phyloP scores from a whole-genome alignment of 306 rosid species.

The barrel medic (Medicago truncatula) region DNA sequence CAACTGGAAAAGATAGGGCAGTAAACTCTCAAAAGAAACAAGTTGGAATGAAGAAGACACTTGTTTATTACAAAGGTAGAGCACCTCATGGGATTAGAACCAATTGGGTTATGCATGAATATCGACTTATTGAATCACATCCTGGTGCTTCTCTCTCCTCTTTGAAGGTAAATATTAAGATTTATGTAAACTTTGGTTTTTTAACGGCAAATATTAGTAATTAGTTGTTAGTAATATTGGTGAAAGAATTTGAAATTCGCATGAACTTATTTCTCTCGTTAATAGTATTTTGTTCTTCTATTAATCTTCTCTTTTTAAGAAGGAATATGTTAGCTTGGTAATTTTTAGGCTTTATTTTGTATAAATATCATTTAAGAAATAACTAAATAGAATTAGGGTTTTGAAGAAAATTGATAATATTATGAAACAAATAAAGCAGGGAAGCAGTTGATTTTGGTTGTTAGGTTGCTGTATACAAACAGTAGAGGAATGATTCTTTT shows the following conservation, averaged over 20 bases:
- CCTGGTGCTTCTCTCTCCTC: conserved; percentile 57
- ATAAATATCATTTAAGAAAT: neutral
- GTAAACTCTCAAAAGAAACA: conserved; percentile 69
- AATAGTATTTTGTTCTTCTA: neutral
- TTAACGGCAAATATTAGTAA: neutral
- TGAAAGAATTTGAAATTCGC: no score
- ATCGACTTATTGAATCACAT: conserved; percentile 67
- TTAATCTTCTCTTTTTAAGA: neutral
- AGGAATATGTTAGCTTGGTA: neutral
- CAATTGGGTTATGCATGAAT: conserved; percentile 98
- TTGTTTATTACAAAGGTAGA: conserved; percentile 89
- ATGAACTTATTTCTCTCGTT: neutral
- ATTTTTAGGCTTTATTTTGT: neutral
- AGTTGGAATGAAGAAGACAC: conserved; percentile 93
- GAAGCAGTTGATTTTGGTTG: conserved; percentile 9
- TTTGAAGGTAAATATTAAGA: conserved; percentile 60
- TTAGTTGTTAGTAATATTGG: no score
- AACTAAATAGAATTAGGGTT: conserved; percentile 40
- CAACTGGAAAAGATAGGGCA: conserved; percentile 86
- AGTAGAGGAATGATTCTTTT: neutral
- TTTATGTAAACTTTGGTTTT: neutral
- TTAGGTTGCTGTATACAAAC: neutral
- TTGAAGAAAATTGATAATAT: neutral
- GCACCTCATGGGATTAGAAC: conserved; percentile 96
- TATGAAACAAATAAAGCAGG: conserved; percentile 21